Base-by-base conservation (phyloP, 257 asterid species). In the Scutellaria barbata region DNA sequence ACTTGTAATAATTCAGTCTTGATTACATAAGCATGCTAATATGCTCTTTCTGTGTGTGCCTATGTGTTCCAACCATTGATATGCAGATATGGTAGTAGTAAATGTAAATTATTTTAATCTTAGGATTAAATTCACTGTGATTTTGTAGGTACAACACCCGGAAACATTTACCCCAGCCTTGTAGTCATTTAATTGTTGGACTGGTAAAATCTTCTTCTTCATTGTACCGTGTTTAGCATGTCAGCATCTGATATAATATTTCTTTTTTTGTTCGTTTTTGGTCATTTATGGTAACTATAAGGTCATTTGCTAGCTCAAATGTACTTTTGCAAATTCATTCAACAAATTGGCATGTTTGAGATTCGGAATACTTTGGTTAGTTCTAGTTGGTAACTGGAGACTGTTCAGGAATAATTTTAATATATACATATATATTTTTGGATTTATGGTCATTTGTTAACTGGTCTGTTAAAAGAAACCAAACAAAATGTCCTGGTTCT, bases 131-230 rank as follows among this genome's bases (percentile, higher is more conserved):
- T 65, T 60, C 22, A 6, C 25, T 75, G 43, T 72, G 50, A 39
- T n/a, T 62, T 65, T 78, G 77, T 74, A 85, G 87, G 87, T 76
- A 60, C 81, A 42, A 68, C 80, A 30, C 69, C 68, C 41, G 86
- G 78, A 66, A 79, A 74, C 77, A 82, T 63, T 40, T 73, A 16
- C 90, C 85, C 42, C 84, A 77, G 48, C 84, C 87, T 51, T 85
- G 88, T 76, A 40, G 83, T 42, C 86, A 83, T 51, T 66, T 85
- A 62, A 85, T 88, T 63, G 86, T 85, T 71, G 90, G 88, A 37
- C 90, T 81, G 88, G 90, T 85, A 68, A 68, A 57, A 51, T 59
- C 30, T 41, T 10, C 72, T 20, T 57, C 63, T 11, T 35, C 46
- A 7, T 14, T 51, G 43, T 45, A 33, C 71, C 50, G 5, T 46